Evolutionary conservation across 495 filamentous ascomycete genomes (phyloP), one percentile per base, ranked within the genome.

Genomic region (Neurospora pannonica): DNA sequence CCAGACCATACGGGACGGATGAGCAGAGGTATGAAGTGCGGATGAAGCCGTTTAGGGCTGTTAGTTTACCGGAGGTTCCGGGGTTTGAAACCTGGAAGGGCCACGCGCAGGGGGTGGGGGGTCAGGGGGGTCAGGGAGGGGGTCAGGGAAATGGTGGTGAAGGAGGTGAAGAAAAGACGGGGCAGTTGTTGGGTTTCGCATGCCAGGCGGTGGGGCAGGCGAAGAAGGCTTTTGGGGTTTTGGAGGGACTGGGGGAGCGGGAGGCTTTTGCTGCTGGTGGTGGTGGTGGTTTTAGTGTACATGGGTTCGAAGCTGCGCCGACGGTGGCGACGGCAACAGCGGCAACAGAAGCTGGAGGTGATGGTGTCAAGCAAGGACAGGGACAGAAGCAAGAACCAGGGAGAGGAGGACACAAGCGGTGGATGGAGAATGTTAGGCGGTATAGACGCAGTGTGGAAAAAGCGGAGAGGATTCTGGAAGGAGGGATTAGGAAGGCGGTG

Each of bases 21-120:
- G 80, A 80, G 39, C 83, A 95, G 36, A 90, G 95, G 7, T 97
- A 97, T 81, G 90, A 96, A 75, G 83, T 97, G 4, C 92, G 96
- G 42, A 96, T 97, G 94, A 95, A 93, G 78, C 94, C 94, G 0
- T 98, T 97, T 74, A 83, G 90, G 8, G 78, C 83, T 6, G 89
- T 98, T 48, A 85, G 86, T 28, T 82, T 94, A 10, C 93, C 94
- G 0, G 89, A 91, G 74, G 83, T 94, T n/a, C 89, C 92, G 0
- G 84, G 89, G 0, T 94, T 87, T 73, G 87, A 89, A 5, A 87
- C 90, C 31, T 93, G 92, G 76, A 77, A 76, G 36, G 48, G 21
- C 0, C 11, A 28, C 2, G 10, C 21, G 21, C 9, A 13, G 48
- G 48, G 48, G 9, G 4, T 1, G 17, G 39, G 39, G 13, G 39